Conservation (phyloP, 306 rosid genomes). For the Arachis hypogaea region DNA sequence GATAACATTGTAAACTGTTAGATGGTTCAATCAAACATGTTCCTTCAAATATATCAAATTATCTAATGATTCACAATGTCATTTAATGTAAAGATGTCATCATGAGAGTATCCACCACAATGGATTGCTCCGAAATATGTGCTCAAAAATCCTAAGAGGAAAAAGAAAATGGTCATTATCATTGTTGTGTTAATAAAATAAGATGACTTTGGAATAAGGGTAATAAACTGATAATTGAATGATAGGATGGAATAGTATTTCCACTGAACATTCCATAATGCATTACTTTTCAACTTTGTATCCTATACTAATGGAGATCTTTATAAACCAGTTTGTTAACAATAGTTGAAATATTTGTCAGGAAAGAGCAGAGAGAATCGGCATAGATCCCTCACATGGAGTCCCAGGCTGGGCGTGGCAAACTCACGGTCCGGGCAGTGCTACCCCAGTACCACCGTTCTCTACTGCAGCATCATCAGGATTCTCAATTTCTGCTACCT, state of each 20-base stretch:
- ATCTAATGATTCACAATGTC: too few relatives aligned
- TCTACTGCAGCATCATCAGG: conserved; percentile 99
- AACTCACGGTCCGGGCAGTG: conserved; percentile 67
- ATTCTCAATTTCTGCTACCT: conserved; percentile 87
- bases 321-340: not conserved
- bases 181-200: conserved; percentile 9
- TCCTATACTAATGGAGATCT: not conserved
- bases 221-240: not conserved
- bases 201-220: conserved; percentile 29
- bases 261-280: not conserved
- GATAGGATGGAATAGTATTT: conserved; percentile 20
- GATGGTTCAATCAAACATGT: too few relatives aligned
- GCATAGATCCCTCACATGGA: conserved; percentile 73
- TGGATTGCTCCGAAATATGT: not conserved
- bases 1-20: too few relatives aligned
- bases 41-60: too few relatives aligned
- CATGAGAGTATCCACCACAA: too few relatives aligned
- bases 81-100: too few relatives aligned
- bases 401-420: conserved; percentile 72
- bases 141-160: not conserved
- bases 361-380: conserved; percentile 78
- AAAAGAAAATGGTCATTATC: conserved; percentile 9
- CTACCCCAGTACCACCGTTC: conserved; percentile 72
- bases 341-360: conserved; percentile 51
- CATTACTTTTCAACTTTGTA: conserved; percentile 12